Evolutionary conservation across 2,329 filamentous ascomycete genomes (phyloP), one percentile per base, ranked within the genome.

Genomic region (Thelonectria rubi): DNA sequence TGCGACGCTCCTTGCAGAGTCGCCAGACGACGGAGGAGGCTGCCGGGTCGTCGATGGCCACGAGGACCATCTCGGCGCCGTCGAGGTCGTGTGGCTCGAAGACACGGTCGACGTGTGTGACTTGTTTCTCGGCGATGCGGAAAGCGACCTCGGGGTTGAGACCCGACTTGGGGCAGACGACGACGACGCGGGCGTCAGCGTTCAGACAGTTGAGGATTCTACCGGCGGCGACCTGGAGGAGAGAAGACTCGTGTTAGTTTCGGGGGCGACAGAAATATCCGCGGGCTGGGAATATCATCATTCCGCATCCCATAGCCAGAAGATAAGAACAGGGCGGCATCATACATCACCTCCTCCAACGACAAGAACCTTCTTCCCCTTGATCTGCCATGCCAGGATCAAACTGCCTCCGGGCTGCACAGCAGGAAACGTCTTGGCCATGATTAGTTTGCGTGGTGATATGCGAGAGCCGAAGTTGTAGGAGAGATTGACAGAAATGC

Each of bases 311-410:
- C 48, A 55, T 49, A 55, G 65, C 76, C 34, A 46, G 34, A 43
- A 49, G 54, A 57, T 67, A 56, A 65, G 17, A 42, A 67, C 55
- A 54, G 52, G 46, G 8, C 15, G 10, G 15, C 39, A 24, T 47
- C 86, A 69, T 81, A 97, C 94, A 85, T 98, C 94, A 77, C 95
- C 95, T 71, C 95, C 95, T 66, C 95, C 95, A 8, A 99, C 88
- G 5, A 99, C 91, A n/a, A 99, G 81, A 15, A 98, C 90, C 66
- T 88, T 88, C 79, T 96, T 97, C 77, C 90, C 89, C 74, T 88
- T 91, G 72, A 97, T 89, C 80, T 98, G 95, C 94, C 94, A 99
- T 74, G 95, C 95, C 54, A 99, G 82, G 65, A 99, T 95, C 67
- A 99, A 81, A 64, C 94, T 98, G 61, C 94, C 95, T 53, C 94